A percentile compares a stretch with the other conserved stretches of the same genome.
Evolutionary conservation across 2,329 filamentous ascomycete species (phyloP).

Genomic region (Scedosporium dehoogii): DNA sequence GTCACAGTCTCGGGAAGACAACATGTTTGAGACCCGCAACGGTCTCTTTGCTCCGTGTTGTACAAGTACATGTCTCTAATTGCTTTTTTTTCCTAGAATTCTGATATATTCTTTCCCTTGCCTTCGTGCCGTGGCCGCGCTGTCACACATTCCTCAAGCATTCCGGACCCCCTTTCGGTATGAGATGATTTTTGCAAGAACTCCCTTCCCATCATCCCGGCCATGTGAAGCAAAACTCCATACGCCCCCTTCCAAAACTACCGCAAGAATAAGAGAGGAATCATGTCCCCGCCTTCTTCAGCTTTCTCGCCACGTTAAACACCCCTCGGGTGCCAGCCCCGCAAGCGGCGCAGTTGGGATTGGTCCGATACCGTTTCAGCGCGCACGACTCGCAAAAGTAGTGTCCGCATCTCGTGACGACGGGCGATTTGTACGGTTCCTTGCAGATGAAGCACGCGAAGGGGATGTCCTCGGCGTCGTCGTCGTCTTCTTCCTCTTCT

Average conservation of each 20-base stretch:
- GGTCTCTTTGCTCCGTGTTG: too few relatives aligned
- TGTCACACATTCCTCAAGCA: too few relatives aligned
- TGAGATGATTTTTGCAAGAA: too few relatives aligned
- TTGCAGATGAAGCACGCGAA: conserved; percentile 86
- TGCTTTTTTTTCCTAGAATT: too few relatives aligned
- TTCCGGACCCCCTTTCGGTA: too few relatives aligned
- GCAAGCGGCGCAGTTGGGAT: conserved; percentile 79
- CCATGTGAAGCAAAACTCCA: too few relatives aligned
- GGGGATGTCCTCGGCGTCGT: conserved; percentile 72
- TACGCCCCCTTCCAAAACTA: background rate
- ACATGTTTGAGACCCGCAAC: too few relatives aligned
- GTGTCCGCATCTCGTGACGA: conserved; percentile 85
- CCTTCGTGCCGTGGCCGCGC: too few relatives aligned
- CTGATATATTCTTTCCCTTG: too few relatives aligned
- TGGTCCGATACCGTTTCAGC: conserved; percentile 74
- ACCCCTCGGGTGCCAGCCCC: conserved; percentile 77
- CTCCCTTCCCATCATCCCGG: too few relatives aligned
- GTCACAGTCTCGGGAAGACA: too few relatives aligned
- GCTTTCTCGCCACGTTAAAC: conserved; percentile 77
- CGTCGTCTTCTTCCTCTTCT: conserved; percentile 39
- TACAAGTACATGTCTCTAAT: too few relatives aligned
- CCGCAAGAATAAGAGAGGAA: background rate
- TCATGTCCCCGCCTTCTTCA: conserved; percentile 45
- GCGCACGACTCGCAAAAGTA: conserved; percentile 95
- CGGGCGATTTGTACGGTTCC: conserved; percentile 64